These are phyloP conservation scores for Pythium myriotylum DNA, from an alignment of 352 stramenopile genomes.

Conservation along the genomic window DNA sequence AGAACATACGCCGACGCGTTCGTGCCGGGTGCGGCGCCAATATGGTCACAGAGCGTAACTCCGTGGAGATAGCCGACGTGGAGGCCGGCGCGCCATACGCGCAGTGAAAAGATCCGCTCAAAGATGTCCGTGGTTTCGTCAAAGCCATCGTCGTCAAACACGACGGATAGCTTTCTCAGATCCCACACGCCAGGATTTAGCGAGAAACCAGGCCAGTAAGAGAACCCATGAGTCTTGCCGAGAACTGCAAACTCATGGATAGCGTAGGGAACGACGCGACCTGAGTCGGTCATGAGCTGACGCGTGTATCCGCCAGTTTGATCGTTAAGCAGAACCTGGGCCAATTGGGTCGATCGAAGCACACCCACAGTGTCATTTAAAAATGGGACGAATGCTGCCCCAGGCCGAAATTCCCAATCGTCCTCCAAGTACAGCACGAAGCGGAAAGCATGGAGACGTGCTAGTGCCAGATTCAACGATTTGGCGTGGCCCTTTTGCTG, in stretches of 20 bases:
- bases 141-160: conserved; percentile 26
- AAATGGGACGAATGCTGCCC: conserved; percentile 3
- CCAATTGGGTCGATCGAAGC: conserved; percentile 24
- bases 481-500: conserved; percentile 45
- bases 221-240: conserved; percentile 40
- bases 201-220: conserved; percentile 68
- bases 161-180: conserved; percentile 15
- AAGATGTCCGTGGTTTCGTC: conserved; percentile 36
- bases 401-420: conserved; percentile 46
- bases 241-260: conserved; percentile 56
- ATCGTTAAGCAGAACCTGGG: conserved; percentile 59
- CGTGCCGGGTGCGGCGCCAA: conserved; percentile 26
- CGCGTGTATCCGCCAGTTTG: conserved; percentile 37
- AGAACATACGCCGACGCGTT: conserved; percentile 50
- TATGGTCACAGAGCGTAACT: conserved; percentile 26
- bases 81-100: conserved; percentile 36
- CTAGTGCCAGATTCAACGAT: conserved; percentile 49
- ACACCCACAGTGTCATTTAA: conserved; percentile 27
- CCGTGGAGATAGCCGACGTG: conserved; percentile 31
- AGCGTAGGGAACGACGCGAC: conserved; percentile 32
- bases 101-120: conserved; percentile 36
- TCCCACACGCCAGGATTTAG: conserved; percentile 69
- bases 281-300: not conserved
- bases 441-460: conserved; percentile 26
- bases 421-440: conserved; percentile 71